These are phyloP conservation scores for Aspergillus panamensis DNA, from an alignment of 495 filamentous ascomycete species.

Conservation along the genomic window DNA sequence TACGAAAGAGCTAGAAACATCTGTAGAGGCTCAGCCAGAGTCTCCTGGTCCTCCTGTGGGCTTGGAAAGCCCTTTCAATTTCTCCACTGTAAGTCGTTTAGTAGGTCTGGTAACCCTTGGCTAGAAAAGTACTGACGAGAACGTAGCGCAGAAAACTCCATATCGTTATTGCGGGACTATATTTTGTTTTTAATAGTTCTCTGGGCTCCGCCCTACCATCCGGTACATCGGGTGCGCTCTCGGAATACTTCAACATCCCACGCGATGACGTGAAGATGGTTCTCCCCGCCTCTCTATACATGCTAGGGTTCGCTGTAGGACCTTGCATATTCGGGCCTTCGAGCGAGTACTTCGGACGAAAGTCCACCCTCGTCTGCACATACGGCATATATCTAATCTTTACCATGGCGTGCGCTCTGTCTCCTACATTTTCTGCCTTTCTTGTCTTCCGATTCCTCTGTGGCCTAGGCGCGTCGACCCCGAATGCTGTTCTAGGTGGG, in stretches of 20 bases:
- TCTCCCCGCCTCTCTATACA: constrained; percentile 61
- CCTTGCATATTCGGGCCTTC: constrained; percentile 60
- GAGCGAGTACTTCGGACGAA: constrained; percentile 64
- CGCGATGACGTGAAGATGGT: constrained; percentile 44
- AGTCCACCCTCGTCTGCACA: constrained; percentile 50
- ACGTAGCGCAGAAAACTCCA: constrained; percentile 37
- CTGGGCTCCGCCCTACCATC: constrained; percentile 45
- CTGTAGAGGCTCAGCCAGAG: background rate
- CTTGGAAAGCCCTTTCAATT: background rate
- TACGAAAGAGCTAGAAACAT: background rate
- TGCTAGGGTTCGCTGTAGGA: constrained; percentile 58
- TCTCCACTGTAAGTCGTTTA: background rate
- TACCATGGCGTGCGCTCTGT: constrained; percentile 39
- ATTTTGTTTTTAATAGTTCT: constrained; percentile 61
- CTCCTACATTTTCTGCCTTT: constrained; percentile 33
- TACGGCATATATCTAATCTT: constrained; percentile 46
- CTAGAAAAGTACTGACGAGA: background rate
- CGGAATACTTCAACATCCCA: constrained; percentile 44
- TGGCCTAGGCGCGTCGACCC: constrained; percentile 34
- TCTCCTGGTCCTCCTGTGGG: background rate
- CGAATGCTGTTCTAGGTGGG: constrained; percentile 39
- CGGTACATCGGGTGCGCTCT: constrained; percentile 31
- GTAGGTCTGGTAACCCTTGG: too few species aligned
- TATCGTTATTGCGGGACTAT: constrained; percentile 48
- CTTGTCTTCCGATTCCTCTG: constrained; percentile 42